Base-by-base conservation (phyloP, 768 basidiomycete genomes). In the Boletus insuetus region DNA sequence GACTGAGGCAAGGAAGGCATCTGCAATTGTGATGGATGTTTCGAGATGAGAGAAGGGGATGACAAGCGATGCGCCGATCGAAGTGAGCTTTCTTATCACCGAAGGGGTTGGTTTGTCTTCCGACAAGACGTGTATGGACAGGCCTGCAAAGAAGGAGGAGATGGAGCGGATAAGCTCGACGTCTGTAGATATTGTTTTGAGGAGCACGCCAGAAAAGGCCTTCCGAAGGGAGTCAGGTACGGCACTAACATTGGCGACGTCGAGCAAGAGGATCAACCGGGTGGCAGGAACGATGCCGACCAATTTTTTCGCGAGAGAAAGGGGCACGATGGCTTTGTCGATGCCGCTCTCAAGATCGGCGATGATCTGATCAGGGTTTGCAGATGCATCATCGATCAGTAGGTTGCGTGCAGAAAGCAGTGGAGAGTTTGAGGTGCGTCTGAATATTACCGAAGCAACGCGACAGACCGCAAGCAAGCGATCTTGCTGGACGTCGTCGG, bases 1-100 rank as follows among this genome's bases (percentile, higher is more conserved):
- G 46, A 97, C 71, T 4, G 87, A 81, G 1, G 94, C 84, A 48
- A 95, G 83, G 77, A 96, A 96, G 24, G 89, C 89, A 64, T 94
- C 91, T 7, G 84, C 83, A 56, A 97, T 72, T 65, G 88, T 89
- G 53, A 94, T 77, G 58, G 84, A 79, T 7, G 77, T 70, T 45
- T 74, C 59, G 49, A 95, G 82, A 47, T 87, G 82, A 42, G 84
- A 80, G 32, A 82, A 81, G 16, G 89, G 86, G 49, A 97, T 74
- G 56, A 94, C 84, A 35, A 87, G 79, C 7, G 82, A 82, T 41
- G 84, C 86, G 29, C 81, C 81, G 47, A 80, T 79, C 40, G 76
- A 77, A 49, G 73, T 68, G 20, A 92, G 78, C 54, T 83, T 82
- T 54, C 82, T 77, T 59, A 94, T 84, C 49, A 75, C 75, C 41